These are phyloP conservation scores for Colletotrichum lentis DNA, from an alignment of 2,329 filamentous ascomycete genomes.

Conservation along the genomic window DNA sequence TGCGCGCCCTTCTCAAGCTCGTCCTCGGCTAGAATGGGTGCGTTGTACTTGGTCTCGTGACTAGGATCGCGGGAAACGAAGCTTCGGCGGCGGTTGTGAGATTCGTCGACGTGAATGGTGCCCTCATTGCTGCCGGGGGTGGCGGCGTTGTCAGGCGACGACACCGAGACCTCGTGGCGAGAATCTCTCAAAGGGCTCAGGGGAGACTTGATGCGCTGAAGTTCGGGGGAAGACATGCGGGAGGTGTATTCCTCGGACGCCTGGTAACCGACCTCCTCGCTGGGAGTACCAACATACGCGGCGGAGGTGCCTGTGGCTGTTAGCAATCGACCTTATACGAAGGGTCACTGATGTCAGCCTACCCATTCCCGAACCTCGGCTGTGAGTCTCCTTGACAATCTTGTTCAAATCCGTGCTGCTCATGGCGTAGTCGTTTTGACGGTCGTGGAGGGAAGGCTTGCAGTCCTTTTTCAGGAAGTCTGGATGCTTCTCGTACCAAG, in stretches of 20 bases:
- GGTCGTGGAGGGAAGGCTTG: constrained; percentile 63
- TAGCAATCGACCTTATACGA: constrained; percentile 27
- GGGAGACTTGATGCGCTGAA: constrained; percentile 45
- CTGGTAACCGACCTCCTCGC: constrained; percentile 89
- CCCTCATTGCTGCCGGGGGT: constrained; percentile 59
- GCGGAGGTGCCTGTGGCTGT: constrained; percentile 66
- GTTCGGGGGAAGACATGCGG: constrained; percentile 67
- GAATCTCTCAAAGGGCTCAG: constrained; percentile 41
- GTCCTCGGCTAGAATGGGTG: constrained; percentile 88
- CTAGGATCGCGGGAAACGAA: constrained; percentile 39
- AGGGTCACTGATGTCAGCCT: constrained; percentile 43
- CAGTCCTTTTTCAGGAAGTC: constrained; percentile 80
- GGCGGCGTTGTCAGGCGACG: constrained; percentile 40
- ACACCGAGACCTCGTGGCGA: constrained; percentile 44
- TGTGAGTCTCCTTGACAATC: constrained; percentile 78
- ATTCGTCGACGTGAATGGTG: constrained; percentile 82
- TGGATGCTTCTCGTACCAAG: constrained; percentile 92
- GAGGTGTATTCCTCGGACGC: constrained; percentile 85
- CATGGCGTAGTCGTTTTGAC: constrained; percentile 78
- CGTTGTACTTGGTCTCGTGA: constrained; percentile 61
- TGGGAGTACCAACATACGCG: constrained; percentile 76
- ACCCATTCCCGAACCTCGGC: constrained; percentile 61
- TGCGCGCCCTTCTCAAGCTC: constrained; percentile 80
- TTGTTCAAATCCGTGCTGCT: constrained; percentile 90
- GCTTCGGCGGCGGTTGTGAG: constrained; percentile 55